These are phyloP conservation scores for Pleurotus djamor DNA, from an alignment of 768 basidiomycete species.

Conservation along the genomic window DNA sequence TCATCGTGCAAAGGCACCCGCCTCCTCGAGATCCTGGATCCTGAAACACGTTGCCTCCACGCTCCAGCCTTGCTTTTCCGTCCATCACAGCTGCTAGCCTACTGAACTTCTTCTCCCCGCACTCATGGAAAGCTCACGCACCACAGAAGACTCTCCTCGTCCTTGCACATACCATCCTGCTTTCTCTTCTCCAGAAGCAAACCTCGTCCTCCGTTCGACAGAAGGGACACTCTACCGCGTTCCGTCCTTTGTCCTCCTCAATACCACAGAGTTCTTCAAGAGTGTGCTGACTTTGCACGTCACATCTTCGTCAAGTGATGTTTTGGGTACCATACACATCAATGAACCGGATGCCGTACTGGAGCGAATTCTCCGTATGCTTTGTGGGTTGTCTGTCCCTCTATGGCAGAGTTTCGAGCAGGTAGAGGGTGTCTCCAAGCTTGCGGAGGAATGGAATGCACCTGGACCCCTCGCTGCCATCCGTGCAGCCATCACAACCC, in stretches of 20 bases:
- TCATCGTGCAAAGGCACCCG: background rate
- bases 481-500: slow-evolving; percentile 37
- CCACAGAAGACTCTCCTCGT: background rate
- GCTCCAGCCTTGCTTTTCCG: background rate
- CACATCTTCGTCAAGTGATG: slow-evolving; percentile 1
- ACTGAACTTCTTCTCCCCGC: background rate
- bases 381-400: slow-evolving; percentile 37
- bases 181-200: slow-evolving; percentile 30
- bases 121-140: slow-evolving; percentile 4
- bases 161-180: slow-evolving; percentile 23
- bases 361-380: slow-evolving; percentile 35
- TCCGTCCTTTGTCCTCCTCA: slow-evolving; percentile 13
- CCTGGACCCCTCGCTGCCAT: slow-evolving; percentile 40
- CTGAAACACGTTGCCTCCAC: background rate
- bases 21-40: background rate
- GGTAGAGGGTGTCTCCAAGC: slow-evolving; percentile 31
- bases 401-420: slow-evolving; percentile 38
- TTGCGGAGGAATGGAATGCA: slow-evolving; percentile 45
- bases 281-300: slow-evolving; percentile 18
- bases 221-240: slow-evolving; percentile 54
- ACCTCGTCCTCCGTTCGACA: slow-evolving; percentile 34
- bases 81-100: background rate
- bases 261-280: slow-evolving; percentile 36
- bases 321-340: slow-evolving; percentile 15
- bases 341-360: slow-evolving; percentile 34